A percentile compares a stretch with the other conserved stretches of the same genome.
Evolutionary conservation across 2,329 filamentous ascomycete species (phyloP).

Genomic region (Cyphellophora attinorum): DNA sequence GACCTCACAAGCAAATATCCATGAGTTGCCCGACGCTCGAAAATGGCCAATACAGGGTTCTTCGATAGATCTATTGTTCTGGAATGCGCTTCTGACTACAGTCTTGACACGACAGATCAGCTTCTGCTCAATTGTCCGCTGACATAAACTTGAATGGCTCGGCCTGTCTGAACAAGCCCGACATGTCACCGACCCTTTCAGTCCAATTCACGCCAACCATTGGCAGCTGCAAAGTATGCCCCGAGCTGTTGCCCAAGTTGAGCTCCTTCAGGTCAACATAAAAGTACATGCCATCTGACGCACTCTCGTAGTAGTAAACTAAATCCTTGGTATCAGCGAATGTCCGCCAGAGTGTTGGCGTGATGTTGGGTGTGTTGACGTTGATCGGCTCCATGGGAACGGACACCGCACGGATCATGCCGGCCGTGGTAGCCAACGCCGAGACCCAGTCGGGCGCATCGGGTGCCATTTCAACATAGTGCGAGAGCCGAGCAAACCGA

Average conservation of each 20-base stretch:
- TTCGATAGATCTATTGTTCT: too few species aligned
- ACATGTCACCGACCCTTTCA: too few species aligned
- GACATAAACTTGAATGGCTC: too few species aligned
- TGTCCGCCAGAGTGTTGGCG: constrained; percentile 3
- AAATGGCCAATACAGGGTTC: too few species aligned
- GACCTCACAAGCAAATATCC: too few species aligned
- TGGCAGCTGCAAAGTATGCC: constrained; percentile 1
- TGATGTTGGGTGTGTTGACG: constrained; percentile 1
- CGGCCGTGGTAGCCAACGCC: constrained; percentile 1
- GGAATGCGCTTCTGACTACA: too few species aligned
- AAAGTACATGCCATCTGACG: constrained; percentile 1
- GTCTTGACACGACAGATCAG: too few species aligned
- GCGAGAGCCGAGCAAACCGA: constrained; percentile 3
- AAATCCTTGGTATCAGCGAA: constrained; percentile 2
- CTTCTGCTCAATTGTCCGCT: too few species aligned
- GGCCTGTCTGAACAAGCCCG: too few species aligned
- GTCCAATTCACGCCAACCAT: constrained; percentile 2
- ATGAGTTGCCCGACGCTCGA: too few species aligned
- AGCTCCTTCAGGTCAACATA: constrained; percentile 1
- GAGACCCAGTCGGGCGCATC: neutral
- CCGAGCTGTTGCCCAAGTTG: constrained; percentile 3
- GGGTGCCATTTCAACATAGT: constrained; percentile 3
- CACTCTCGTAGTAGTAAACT: constrained; percentile 4
- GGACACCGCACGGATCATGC: constrained; percentile 2
- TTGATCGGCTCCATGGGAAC: constrained; percentile 4